Base-by-base conservation (phyloP, 2,329 filamentous ascomycete species). In the Ceratocystiopsis minuta region DNA sequence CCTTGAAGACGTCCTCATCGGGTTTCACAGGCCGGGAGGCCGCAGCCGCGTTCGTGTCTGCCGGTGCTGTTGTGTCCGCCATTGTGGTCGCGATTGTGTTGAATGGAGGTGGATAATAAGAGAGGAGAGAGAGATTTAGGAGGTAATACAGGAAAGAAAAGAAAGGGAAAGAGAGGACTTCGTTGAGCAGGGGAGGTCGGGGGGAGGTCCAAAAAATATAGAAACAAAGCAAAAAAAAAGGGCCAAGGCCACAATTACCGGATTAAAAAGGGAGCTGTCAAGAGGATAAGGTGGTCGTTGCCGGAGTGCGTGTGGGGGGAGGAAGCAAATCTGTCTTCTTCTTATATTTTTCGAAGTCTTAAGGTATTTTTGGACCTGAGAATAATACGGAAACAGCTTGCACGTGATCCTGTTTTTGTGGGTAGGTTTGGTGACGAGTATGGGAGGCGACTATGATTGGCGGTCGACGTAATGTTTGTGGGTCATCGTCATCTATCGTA, bases 1-100 rank as follows among this genome's bases (percentile, higher is more conserved):
- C 72, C 65, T 93, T 86, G 69, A 78, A 98, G 52, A 70, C 66
- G 50, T 79, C 80, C 65, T 90, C 82, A 60, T 95, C 83, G 38
- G 90, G 90, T 70, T 81, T 85, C 62, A 82, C 73, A 42, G 87
- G 86, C 64, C 78, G 85, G 51, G 59, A 61, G 47, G 64, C 59
- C 46, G 66, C 57, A 43, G 68, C 58, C 10, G 31, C 31, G 11
- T 6, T 14, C 16, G 10, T 36, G 3, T 18, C 35, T 38, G 66
- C 57, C 46, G 62, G 58, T 44, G 64, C 59, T 43, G 63, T 56
- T 28, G 52, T 48, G 42, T 70, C 64, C 44, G 68, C 63, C 69
- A 73, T 73, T 32, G 31, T 32, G 24, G 31, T 32, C 31, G 31
- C 11, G 20, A 4, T 4, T 3, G 20, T 31, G 37, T 14, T 6